Evolutionary conservation across 140 eudicot species (phyloP).

Genomic region (Bidens hawaiensis): DNA sequence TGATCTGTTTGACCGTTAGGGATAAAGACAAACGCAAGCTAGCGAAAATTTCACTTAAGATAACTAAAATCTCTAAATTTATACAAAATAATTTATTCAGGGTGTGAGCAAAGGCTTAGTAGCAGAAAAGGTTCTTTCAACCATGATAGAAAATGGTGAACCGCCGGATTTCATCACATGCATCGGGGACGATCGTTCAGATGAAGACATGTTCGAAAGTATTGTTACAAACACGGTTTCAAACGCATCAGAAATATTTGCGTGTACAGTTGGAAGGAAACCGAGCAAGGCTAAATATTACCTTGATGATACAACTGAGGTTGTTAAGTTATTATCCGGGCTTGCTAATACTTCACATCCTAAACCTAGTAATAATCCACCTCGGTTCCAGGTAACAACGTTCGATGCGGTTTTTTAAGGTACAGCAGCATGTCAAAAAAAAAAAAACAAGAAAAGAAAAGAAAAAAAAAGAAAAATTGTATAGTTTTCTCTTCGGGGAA

Average conservation of each 20-base stretch:
- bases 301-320: constrained; percentile 66
- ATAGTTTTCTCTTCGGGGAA: constrained; percentile 12
- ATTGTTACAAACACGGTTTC: constrained; percentile 31
- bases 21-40: not conserved
- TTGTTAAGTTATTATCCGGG: constrained; percentile 50
- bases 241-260: constrained; percentile 50
- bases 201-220: constrained; percentile 87
- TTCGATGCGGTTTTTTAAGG: constrained; percentile 40
- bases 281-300: constrained; percentile 88
- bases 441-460: too few relatives aligned
- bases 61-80: not conserved
- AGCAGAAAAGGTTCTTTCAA: constrained; percentile 48
- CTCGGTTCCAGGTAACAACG: constrained; percentile 47
- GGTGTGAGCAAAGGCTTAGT: constrained; percentile 79
- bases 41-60: not conserved
- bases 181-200: constrained; percentile 81
- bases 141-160: constrained; percentile 44
- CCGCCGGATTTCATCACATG: constrained; percentile 67
- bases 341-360: constrained; percentile 66
- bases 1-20: not conserved
- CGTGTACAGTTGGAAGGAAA: constrained; percentile 83
- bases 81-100: constrained; percentile 28
- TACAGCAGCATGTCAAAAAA: constrained; percentile 6
- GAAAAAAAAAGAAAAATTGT: constrained; percentile 6
- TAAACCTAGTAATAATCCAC: constrained; percentile 42